phyloP scores from a whole-genome alignment of 164 flowering plant species.

The Chimonanthus salicifolius region DNA sequence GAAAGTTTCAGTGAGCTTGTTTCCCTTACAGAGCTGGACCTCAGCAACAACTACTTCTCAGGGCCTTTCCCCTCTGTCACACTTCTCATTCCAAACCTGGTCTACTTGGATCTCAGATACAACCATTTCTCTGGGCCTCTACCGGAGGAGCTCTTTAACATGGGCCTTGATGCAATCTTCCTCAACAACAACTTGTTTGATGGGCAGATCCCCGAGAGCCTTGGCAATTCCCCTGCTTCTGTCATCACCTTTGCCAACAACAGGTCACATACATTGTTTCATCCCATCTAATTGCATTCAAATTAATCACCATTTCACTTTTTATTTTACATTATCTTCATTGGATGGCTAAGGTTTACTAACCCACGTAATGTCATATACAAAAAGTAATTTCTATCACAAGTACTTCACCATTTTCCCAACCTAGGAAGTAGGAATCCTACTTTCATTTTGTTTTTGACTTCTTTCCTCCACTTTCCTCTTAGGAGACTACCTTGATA shows the following conservation, averaged over 20 bases:
- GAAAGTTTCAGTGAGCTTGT: slow-evolving; percentile 40
- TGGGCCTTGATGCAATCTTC: slow-evolving; percentile 63
- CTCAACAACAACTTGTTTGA: slow-evolving; percentile 72
- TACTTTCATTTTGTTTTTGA: too few species aligned
- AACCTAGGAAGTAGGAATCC: too few species aligned
- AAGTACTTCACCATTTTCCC: too few species aligned
- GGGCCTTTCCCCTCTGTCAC: slow-evolving; percentile 60
- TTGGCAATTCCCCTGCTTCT: slow-evolving; percentile 85
- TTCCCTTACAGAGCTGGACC: slow-evolving; percentile 65
- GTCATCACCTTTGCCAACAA: slow-evolving; percentile 90
- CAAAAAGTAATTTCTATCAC: too few species aligned
- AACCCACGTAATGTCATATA: too few species aligned
- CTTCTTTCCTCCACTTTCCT: too few species aligned
- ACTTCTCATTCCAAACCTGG: slow-evolving; percentile 55
- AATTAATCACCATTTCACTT: too few species aligned
- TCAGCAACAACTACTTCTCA: slow-evolving; percentile 78
- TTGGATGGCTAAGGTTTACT: too few species aligned
- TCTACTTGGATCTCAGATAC: slow-evolving; percentile 79
- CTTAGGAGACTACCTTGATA: too few species aligned
- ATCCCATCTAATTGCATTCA: too few species aligned
- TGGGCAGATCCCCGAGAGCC: slow-evolving; percentile 58
- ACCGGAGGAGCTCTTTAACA: slow-evolving; percentile 65
- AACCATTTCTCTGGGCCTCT: slow-evolving; percentile 68
- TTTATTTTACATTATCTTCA: too few species aligned
- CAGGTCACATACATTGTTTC: slow-evolving; percentile 21